These are phyloP conservation scores for Trichosporon sp. DNA, from an alignment of 1,284 basidiomycete species.

Conservation along the genomic window DNA sequence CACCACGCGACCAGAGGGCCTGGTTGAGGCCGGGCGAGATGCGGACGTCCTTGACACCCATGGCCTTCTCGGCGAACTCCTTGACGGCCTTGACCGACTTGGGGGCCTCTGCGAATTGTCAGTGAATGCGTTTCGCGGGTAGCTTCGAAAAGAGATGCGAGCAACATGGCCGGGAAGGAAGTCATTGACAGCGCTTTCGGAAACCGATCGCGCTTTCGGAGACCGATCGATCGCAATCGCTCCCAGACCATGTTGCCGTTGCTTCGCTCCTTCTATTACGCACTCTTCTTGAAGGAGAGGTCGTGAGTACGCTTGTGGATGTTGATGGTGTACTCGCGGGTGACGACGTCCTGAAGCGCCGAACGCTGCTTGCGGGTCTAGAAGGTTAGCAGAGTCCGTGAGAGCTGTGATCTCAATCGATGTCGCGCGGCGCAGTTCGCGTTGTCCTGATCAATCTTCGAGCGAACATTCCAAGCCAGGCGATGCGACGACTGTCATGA, in stretches of 20 bases:
- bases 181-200: too few species aligned
- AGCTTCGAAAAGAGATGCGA: too few species aligned
- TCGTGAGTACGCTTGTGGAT: conserved; percentile 89
- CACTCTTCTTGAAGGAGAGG: conserved; percentile 84
- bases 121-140: too few species aligned
- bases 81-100: conserved; percentile 88
- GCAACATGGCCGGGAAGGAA: too few species aligned
- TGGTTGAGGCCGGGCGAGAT: conserved; percentile 91
- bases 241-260: neutral
- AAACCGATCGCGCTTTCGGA: too few species aligned
- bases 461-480: too few species aligned
- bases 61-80: conserved; percentile 80
- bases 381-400: conserved; percentile 7
- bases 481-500: too few species aligned
- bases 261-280: conserved; percentile 15
- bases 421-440: neutral
- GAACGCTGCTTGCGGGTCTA: conserved; percentile 82
- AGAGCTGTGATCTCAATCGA: neutral
- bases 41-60: conserved; percentile 89
- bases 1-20: conserved; percentile 72
- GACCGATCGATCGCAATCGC: neutral
- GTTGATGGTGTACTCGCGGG: conserved; percentile 94
- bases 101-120: conserved; percentile 56
- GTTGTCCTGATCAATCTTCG: neutral
- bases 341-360: conserved; percentile 91